Evolutionary conservation across 129 eudicot genomes (phyloP).

Genomic region (Chrysanthemum makinoi): DNA sequence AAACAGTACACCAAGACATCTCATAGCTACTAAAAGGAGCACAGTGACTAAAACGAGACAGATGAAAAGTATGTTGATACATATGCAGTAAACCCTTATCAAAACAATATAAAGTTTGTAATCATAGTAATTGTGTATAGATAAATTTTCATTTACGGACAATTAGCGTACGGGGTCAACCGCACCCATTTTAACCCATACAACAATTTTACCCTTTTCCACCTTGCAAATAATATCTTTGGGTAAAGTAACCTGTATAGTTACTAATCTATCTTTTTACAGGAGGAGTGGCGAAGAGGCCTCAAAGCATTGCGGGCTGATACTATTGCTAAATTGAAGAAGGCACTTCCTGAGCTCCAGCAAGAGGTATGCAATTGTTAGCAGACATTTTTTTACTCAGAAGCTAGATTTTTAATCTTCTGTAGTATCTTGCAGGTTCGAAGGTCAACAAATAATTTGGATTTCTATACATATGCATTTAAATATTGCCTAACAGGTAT

Average conservation of each 20-base stretch:
- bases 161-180: too few relatives aligned
- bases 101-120: too few relatives aligned
- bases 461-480: slow-evolving; percentile 71
- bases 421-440: slow-evolving; percentile 40
- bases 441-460: slow-evolving; percentile 62
- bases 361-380: slow-evolving; percentile 51
- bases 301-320: slow-evolving; percentile 72
- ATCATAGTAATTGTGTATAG: too few relatives aligned
- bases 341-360: slow-evolving; percentile 73
- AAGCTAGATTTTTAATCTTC: not conserved
- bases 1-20: too few relatives aligned
- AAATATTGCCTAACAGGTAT: slow-evolving; percentile 74
- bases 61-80: too few relatives aligned
- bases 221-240: not conserved
- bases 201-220: too few relatives aligned
- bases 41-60: too few relatives aligned
- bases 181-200: too few relatives aligned
- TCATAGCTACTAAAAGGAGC: too few relatives aligned
- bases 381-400: not conserved
- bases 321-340: slow-evolving; percentile 55
- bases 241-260: not conserved
- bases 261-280: not conserved
- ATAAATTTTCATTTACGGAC: too few relatives aligned
- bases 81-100: too few relatives aligned
- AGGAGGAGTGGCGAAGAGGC: slow-evolving; percentile 94